Evolutionary conservation across 306 rosid genomes (phyloP).

Genomic region (Geum urbanum): DNA sequence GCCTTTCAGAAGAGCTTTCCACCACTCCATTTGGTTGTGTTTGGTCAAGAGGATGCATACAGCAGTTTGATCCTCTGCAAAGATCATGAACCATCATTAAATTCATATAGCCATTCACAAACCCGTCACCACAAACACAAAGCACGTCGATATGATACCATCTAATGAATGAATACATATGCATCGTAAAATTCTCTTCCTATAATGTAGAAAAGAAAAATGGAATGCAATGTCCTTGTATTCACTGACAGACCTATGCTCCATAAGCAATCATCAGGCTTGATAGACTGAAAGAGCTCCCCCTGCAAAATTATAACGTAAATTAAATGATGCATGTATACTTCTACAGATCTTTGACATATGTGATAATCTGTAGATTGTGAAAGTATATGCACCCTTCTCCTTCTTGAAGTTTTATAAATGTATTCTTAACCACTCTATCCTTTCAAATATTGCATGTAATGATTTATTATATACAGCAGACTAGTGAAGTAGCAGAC

Average conservation of each 20-base stretch:
- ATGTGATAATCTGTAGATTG: not conserved
- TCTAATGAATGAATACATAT: not conserved
- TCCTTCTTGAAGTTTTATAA: not conserved
- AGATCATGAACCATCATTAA: not conserved
- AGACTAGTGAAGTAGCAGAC: constrained; percentile 14
- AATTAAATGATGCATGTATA: constrained; percentile 11
- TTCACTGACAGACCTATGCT: constrained; percentile 58
- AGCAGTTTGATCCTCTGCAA: constrained; percentile 82
- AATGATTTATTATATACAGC: not conserved
- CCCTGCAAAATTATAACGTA: constrained; percentile 42
- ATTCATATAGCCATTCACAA: not conserved
- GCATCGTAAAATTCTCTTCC: not conserved
- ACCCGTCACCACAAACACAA: not conserved
- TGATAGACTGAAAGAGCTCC: constrained; percentile 51
- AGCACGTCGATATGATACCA: not conserved
- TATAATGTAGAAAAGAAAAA: not conserved
- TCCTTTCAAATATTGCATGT: not conserved
- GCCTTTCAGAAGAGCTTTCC: constrained; percentile 86
- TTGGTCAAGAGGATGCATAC: constrained; percentile 86
- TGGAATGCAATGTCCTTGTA: not conserved
- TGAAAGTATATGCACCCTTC: not conserved
- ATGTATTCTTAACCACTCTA: not conserved
- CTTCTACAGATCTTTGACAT: not conserved
- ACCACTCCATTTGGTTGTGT: constrained; percentile 96
- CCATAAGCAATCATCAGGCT: constrained; percentile 91